Evolutionary conservation across 2,329 filamentous ascomycete species (phyloP).

Genomic region (Ophiostoma piceae): DNA sequence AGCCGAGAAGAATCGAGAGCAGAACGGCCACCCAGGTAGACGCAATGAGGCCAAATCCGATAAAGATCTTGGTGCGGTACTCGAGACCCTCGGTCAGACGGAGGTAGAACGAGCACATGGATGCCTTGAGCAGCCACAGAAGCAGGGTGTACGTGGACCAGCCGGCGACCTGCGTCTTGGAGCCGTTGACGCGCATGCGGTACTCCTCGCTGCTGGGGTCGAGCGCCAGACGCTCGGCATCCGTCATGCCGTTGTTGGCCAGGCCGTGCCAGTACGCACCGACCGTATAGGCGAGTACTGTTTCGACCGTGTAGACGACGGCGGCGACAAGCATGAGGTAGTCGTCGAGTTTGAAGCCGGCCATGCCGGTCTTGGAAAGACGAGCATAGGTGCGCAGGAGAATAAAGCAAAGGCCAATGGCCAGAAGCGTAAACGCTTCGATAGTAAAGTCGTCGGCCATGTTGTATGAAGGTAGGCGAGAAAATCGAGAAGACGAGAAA

Average conservation of each 20-base stretch:
- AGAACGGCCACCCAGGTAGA: constrained; percentile 35
- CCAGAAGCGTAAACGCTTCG: constrained; percentile 48
- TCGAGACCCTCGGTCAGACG: constrained; percentile 33
- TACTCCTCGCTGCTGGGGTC: constrained; percentile 32
- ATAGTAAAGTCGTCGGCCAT: constrained; percentile 34
- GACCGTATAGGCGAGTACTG: constrained; percentile 32
- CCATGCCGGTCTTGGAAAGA: constrained; percentile 43
- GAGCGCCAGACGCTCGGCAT: constrained; percentile 31
- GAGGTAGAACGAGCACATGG: constrained; percentile 34
- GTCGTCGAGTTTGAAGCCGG: constrained; percentile 52
- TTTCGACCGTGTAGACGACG: constrained; percentile 32
- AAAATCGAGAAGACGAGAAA: background rate
- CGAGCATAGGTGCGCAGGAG: constrained; percentile 47
- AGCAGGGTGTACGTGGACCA: constrained; percentile 31
- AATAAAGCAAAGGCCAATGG: constrained; percentile 46
- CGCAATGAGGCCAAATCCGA: constrained; percentile 35
- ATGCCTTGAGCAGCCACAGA: constrained; percentile 31
- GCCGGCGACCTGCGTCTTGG: constrained; percentile 35
- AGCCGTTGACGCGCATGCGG: constrained; percentile 34
- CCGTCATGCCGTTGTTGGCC: constrained; percentile 36
- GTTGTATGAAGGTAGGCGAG: background rate
- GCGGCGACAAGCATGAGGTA: constrained; percentile 53
- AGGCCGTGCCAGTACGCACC: constrained; percentile 32
- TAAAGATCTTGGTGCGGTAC: constrained; percentile 32
- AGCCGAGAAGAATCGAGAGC: constrained; percentile 35